Base-by-base conservation (phyloP, 345 rosid species). In the Hirschfeldia incana region DNA sequence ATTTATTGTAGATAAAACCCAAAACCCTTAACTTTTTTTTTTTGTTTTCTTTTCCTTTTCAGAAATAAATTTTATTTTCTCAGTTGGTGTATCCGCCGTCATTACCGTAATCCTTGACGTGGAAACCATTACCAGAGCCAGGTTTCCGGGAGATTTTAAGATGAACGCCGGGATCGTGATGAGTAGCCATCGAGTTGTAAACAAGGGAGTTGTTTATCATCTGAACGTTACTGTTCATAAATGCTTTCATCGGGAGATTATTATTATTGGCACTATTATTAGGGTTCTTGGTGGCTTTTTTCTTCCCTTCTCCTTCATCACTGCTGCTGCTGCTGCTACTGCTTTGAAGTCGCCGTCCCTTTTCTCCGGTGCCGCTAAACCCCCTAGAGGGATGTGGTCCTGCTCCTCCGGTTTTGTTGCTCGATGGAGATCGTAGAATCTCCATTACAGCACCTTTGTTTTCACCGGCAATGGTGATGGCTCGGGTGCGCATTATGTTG, bases 371-470 rank as follows among this genome's bases (percentile, higher is more conserved):
- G 69, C 39, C 67, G 0, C 60, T 70, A 57, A 29, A 75, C 55
- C 46, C 77, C 78, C 8, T 75, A 74, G 77, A 80, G 69, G 53
- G 16, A 70, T 36, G 77, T 46, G 74, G 71, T 77, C 10, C 76
- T 57, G 67, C 34, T 75, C 9, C 70, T 83, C 78, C 69, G 65
- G 67, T 74, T 49, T n/a, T 49, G 57, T 49, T 49, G 57, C 57
- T n/a, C 27, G 75, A 62, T 4, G 97, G 88, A 60, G 97, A 85
- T 2, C 72, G 80, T 70, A 81, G 74, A 5, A 94, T 76, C 83
- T 90, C 93, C 98, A 94, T 94, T 36, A 76, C 62, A 34, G 98
- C 98, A 4, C 98, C 98, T 83, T 81, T 89, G 88, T 94, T 94
- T 67, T 92, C 92, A 3, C 98, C 98, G 4, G 97, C 91, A 57